Evolutionary conservation across 1,284 basidiomycete species (phyloP).

Genomic region (Moniliella sp.): DNA sequence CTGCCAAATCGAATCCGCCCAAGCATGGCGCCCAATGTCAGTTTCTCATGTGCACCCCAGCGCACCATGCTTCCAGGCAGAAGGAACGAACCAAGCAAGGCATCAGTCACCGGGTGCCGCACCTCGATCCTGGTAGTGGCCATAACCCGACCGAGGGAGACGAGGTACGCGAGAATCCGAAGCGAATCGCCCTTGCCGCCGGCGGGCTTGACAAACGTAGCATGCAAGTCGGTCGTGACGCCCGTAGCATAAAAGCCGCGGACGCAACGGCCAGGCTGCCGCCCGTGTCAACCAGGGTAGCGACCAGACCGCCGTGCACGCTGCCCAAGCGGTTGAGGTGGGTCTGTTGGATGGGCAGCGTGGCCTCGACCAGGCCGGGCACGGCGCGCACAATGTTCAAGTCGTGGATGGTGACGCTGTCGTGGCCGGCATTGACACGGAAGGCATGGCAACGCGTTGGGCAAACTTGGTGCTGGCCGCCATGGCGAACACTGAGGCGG

Average conservation of each 20-base stretch:
- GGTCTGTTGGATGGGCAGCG: conserved; percentile 9
- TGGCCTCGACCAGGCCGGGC: conserved; percentile 13
- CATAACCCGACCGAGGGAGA: conserved; percentile 19
- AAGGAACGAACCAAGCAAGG: conserved; percentile 4
- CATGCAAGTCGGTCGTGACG: conserved; percentile 65
- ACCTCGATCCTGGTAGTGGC: conserved; percentile 26
- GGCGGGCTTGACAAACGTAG: conserved; percentile 55
- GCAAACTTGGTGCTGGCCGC: conserved; percentile 1
- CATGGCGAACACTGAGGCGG: too few relatives aligned
- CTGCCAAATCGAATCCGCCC: conserved; percentile 1
- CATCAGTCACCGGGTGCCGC: conserved; percentile 12
- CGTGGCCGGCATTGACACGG: conserved; percentile 11
- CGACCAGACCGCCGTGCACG: conserved; percentile 62
- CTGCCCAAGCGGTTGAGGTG: conserved; percentile 31
- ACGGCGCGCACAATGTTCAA: conserved; percentile 10
- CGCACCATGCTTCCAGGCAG: background rate
- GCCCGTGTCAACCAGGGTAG: conserved; percentile 62
- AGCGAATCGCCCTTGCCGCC: conserved; percentile 35
- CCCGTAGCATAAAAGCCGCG: conserved; percentile 64
- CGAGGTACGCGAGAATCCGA: conserved; percentile 8
- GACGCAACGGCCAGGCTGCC: conserved; percentile 62
- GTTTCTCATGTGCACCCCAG: conserved; percentile 36
- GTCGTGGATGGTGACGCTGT: conserved; percentile 12
- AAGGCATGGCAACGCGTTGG: conserved; percentile 1
- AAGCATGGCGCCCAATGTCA: conserved; percentile 44